A percentile compares a stretch with the other conserved stretches of the same genome.
These are phyloP conservation scores for Zanthoxylum bungeanum DNA, from an alignment of 345 rosid species.

Conservation along the genomic window DNA sequence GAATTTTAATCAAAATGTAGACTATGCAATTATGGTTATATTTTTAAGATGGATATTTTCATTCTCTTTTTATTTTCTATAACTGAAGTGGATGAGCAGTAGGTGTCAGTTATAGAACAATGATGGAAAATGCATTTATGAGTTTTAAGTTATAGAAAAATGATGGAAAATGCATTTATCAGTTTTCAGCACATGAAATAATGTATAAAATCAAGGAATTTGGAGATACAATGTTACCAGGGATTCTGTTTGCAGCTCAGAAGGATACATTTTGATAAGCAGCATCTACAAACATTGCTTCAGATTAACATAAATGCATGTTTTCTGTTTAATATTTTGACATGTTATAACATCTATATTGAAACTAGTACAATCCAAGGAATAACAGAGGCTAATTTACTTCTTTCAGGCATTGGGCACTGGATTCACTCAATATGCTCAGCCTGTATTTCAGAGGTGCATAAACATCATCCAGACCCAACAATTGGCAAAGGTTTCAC, in stretches of 20 bases:
- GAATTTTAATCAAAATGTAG: too few relatives aligned
- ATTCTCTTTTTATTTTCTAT: neutral
- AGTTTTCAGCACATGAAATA: too few relatives aligned
- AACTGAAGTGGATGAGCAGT: neutral
- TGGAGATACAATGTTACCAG: neutral
- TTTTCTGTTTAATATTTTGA: neutral
- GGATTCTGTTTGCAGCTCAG: neutral
- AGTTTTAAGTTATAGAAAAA: too few relatives aligned
- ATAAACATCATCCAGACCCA: slow-evolving; percentile 74
- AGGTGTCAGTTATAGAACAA: neutral
- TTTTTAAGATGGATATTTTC: neutral
- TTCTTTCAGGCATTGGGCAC: slow-evolving; percentile 82
- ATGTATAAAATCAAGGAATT: neutral
- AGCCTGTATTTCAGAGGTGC: slow-evolving; percentile 94
- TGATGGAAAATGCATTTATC: neutral
- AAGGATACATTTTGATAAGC: neutral
- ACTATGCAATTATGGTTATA: too few relatives aligned
- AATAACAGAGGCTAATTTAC: neutral
- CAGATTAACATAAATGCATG: neutral
- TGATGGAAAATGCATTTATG: too few relatives aligned
- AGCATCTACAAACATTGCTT: neutral
- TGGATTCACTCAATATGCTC: slow-evolving; percentile 90
- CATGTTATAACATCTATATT: neutral
- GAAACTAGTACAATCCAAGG: neutral
- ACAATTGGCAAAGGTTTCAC: slow-evolving; percentile 75